phyloP scores from a whole-genome alignment of 164 flowering plant genomes.

The Dillenia suffruticosa region DNA sequence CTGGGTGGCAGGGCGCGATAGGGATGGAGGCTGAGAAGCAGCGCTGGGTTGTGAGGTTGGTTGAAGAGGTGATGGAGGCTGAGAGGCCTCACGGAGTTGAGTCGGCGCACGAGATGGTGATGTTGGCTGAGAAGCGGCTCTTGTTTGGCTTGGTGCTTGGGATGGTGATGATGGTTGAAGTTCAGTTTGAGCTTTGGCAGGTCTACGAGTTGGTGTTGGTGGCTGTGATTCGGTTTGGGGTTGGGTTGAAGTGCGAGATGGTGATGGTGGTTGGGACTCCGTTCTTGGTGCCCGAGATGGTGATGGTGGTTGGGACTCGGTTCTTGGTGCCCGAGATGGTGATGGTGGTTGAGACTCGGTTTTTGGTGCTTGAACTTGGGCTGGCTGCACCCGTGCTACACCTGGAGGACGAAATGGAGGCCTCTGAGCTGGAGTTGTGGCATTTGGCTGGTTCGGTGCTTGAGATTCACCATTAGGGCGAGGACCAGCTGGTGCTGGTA shows the following conservation, averaged over 20 bases:
- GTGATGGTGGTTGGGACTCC: conserved; percentile 19
- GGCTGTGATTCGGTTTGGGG: conserved; percentile 8
- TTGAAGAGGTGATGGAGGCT: conserved; percentile 21
- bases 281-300: conserved; percentile 5
- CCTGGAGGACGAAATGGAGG: not conserved
- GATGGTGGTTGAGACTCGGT: conserved; percentile 9
- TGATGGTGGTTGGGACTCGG: conserved; percentile 10
- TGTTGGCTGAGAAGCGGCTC: conserved; percentile 5
- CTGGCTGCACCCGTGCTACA: conserved; percentile 1
- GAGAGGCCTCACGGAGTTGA: conserved; percentile 6
- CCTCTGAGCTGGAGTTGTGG: conserved; percentile 5
- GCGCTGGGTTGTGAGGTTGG: conserved; percentile 13
- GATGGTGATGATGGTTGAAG: conserved; percentile 6
- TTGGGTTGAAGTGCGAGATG: conserved; percentile 5
- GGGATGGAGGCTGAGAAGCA: conserved; percentile 15
- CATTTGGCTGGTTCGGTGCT: conserved; percentile 9
- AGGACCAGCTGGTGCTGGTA: conserved; percentile 12
- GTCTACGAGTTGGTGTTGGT: conserved; percentile 20
- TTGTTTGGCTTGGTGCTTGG: conserved; percentile 7
- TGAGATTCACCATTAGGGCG: conserved; percentile 10
- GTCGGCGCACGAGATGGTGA: conserved; percentile 3
- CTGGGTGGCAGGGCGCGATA: conserved; percentile 5
- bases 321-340: conserved; percentile 9
- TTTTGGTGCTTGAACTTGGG: conserved; percentile 11
- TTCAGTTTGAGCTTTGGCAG: conserved; percentile 5